Conservation (phyloP, 176 grass and related monocot species). For the Carex myosuroides region DNA sequence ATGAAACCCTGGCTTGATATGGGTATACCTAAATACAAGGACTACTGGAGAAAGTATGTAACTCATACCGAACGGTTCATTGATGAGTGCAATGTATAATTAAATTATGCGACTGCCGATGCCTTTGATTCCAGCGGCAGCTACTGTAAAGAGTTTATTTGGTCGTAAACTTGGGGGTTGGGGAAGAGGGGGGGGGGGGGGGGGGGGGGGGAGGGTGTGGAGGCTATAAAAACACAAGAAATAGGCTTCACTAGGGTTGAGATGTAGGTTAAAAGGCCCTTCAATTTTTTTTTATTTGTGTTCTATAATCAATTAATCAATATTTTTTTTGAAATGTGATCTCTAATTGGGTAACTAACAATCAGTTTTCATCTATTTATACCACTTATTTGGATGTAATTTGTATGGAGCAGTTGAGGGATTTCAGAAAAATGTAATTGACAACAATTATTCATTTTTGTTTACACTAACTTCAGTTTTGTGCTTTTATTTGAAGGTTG, state of each 20-base stretch:
- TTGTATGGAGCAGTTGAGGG: neutral
- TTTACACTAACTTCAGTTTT: neutral
- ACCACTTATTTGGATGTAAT: neutral
- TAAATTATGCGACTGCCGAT: neutral
- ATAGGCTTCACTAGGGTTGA: conserved; percentile 12
- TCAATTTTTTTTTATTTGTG: conserved; percentile 22
- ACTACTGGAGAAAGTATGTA: conserved; percentile 72
- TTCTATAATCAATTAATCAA: conserved; percentile 14
- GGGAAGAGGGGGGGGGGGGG: too few relatives aligned
- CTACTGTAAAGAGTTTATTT: conserved; percentile 15
- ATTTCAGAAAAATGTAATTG: neutral
- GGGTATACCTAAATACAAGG: conserved; percentile 69
- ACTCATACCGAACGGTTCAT: conserved; percentile 50
- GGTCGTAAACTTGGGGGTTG: neutral
- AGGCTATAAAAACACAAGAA: neutral
- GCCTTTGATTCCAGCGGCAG: neutral
- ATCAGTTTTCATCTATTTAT: neutral
- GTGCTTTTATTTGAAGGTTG: neutral
- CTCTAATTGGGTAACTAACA: conserved; percentile 8
- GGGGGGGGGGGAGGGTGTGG: neutral
- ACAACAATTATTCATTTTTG: neutral
- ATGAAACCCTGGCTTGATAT: conserved; percentile 98
- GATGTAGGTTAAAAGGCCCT: conserved; percentile 15
- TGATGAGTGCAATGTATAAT: conserved; percentile 80
- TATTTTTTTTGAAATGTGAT: conserved; percentile 3